phyloP scores from a whole-genome alignment of 352 stramenopile genomes.

The Plasmopara viticola region DNA sequence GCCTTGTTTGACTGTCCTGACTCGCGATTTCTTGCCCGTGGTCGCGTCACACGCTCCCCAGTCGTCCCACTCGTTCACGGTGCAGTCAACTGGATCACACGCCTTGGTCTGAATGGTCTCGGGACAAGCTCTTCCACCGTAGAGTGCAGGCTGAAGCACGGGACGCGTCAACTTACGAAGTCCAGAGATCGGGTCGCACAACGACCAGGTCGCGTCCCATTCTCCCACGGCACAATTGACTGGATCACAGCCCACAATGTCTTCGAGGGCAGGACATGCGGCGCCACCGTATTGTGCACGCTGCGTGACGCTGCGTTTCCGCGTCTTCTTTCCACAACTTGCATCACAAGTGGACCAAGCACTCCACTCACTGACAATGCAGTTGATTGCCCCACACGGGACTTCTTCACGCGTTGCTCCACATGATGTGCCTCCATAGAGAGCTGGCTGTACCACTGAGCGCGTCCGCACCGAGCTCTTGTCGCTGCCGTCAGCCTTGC shows the following conservation, averaged over 20 bases:
- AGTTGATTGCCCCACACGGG: constrained; percentile 43
- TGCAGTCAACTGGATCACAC: constrained; percentile 53
- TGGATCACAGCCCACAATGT: constrained; percentile 32
- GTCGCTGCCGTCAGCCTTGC: constrained; percentile 19
- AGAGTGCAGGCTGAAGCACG: constrained; percentile 27
- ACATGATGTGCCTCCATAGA: constrained; percentile 37
- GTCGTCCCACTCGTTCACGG: constrained; percentile 25
- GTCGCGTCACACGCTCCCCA: constrained; percentile 26
- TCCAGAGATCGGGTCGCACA: constrained; percentile 27
- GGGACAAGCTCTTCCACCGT: constrained; percentile 31
- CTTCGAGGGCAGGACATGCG: constrained; percentile 28
- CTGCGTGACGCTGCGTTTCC: constrained; percentile 25
- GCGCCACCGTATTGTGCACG: constrained; percentile 29
- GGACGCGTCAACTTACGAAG: constrained; percentile 32
- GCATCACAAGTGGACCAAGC: constrained; percentile 38
- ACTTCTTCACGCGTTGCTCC: constrained; percentile 25
- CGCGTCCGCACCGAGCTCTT: constrained; percentile 28
- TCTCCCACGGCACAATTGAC: constrained; percentile 36
- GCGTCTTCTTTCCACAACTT: constrained; percentile 34
- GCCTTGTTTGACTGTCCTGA: constrained; percentile 26
- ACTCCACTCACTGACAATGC: constrained; percentile 33
- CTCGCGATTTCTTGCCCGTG: constrained; percentile 31
- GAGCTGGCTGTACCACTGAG: constrained; percentile 17
- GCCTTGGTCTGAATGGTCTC: constrained; percentile 25
- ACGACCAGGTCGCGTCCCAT: constrained; percentile 29